These are phyloP conservation scores for Diphasiastrum complanatum DNA, from an alignment of 83 land plant genomes.

Conservation along the genomic window DNA sequence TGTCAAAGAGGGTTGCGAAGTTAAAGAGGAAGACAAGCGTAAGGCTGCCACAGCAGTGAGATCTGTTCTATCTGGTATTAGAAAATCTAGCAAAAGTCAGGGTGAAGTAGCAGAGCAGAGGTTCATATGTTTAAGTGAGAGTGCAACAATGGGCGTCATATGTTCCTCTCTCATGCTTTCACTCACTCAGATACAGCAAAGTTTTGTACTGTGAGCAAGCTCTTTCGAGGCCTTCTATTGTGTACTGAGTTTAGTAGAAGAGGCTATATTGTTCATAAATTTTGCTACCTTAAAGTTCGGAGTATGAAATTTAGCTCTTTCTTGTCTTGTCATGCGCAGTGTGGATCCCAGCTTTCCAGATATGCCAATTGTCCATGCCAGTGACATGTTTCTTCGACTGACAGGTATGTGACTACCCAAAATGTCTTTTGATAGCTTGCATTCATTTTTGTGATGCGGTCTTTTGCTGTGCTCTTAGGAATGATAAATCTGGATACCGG, in stretches of 20 bases:
- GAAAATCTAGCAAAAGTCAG: constrained; percentile 47
- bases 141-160: constrained; percentile 30
- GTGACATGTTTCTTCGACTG: constrained; percentile 68
- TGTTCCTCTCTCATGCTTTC: constrained; percentile 60
- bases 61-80: constrained; percentile 48
- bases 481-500: too few relatives aligned
- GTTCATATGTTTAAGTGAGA: constrained; percentile 34
- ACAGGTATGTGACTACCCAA: too few relatives aligned
- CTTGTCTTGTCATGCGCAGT: constrained; percentile 35
- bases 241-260: too few relatives aligned
- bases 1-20: constrained; percentile 45
- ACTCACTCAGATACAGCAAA: constrained; percentile 87
- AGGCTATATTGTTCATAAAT: too few relatives aligned
- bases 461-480: too few relatives aligned
- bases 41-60: constrained; percentile 43
- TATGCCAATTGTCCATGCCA: constrained; percentile 88
- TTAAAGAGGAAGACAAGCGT: constrained; percentile 35
- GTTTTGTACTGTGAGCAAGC: constrained; percentile 94
- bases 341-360: constrained; percentile 75
- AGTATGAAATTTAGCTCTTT: background rate
- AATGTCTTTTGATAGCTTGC: too few relatives aligned
- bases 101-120: constrained; percentile 41
- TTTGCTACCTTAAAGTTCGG: too few relatives aligned
- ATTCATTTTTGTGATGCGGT: too few relatives aligned
- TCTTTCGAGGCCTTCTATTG: background rate